These are phyloP conservation scores for Trypanosoma vivax DNA, from an alignment of 208 protist species.

Conservation along the genomic window DNA sequence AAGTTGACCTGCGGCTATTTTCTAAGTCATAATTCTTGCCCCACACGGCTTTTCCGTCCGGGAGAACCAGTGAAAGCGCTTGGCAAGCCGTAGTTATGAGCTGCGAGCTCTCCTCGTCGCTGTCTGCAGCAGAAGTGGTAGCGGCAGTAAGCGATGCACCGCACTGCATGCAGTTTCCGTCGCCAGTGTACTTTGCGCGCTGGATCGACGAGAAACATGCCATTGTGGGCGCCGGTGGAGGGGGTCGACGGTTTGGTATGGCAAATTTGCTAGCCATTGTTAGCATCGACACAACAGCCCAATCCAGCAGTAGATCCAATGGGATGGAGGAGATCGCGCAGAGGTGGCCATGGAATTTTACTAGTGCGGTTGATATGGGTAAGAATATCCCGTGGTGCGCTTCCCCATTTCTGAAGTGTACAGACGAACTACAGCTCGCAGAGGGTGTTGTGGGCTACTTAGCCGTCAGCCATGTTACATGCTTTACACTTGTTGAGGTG, in stretches of 20 bases:
- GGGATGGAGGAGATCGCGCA: not conserved
- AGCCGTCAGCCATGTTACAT: constrained; percentile 62
- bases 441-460: constrained; percentile 45
- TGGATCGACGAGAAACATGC: constrained; percentile 60
- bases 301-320: not conserved
- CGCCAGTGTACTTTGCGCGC: constrained; percentile 66
- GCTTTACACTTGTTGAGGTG: constrained; percentile 54
- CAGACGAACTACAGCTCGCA: constrained; percentile 11
- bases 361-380: constrained; percentile 53
- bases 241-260: constrained; percentile 80
- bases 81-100: too few species aligned
- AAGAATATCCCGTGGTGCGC: constrained; percentile 78
- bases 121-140: constrained; percentile 34
- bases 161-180: constrained; percentile 62
- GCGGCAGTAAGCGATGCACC: constrained; percentile 23
- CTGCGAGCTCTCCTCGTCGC: not conserved
- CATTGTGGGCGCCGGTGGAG: constrained; percentile 70
- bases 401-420: constrained; percentile 48
- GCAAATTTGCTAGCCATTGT: constrained; percentile 66
- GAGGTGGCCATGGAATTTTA: constrained; percentile 40
- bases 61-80: too few species aligned
- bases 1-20: too few species aligned
- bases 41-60: too few species aligned
- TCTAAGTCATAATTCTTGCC: too few species aligned
- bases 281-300: constrained; percentile 17